Conservation (phyloP, 1,284 basidiomycete genomes). For the Cryptococcus jaspeensis region DNA sequence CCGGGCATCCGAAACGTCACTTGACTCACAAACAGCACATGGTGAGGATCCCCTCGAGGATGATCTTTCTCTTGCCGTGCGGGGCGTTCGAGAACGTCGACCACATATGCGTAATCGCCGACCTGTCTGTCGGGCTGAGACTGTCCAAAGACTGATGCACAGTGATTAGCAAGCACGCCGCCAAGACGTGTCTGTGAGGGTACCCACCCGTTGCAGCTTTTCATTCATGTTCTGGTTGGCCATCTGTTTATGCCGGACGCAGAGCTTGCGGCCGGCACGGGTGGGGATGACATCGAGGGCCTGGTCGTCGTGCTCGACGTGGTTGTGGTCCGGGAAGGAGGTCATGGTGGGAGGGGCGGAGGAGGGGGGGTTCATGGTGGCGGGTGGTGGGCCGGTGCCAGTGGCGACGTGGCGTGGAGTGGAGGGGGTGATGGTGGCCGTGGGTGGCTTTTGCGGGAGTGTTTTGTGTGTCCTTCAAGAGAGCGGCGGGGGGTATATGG, state of each 20-base stretch:
- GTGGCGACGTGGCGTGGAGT: neutral
- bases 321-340: slow-evolving; percentile 3
- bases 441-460: slow-evolving; percentile 2
- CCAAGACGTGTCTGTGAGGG: neutral
- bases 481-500: no score
- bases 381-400: neutral
- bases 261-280: slow-evolving; percentile 45
- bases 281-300: slow-evolving; percentile 32
- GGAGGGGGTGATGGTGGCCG: neutral
- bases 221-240: slow-evolving; percentile 93
- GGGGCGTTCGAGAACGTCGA: slow-evolving; percentile 94
- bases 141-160: slow-evolving; percentile 78
- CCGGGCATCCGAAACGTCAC: no score
- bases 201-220: slow-evolving; percentile 83
- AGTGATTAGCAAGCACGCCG: neutral
- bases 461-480: no score
- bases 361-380: slow-evolving; percentile 1
- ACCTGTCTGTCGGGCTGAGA: slow-evolving; percentile 82
- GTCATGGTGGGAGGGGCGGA: slow-evolving; percentile 18
- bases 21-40: slow-evolving; percentile 85
- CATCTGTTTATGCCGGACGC: slow-evolving; percentile 80
- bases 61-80: slow-evolving; percentile 84
- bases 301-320: slow-evolving; percentile 10
- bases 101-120: slow-evolving; percentile 91
- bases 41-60: slow-evolving; percentile 95